Conservation (phyloP, 345 rosid genomes). For the Moringa oleifera region DNA sequence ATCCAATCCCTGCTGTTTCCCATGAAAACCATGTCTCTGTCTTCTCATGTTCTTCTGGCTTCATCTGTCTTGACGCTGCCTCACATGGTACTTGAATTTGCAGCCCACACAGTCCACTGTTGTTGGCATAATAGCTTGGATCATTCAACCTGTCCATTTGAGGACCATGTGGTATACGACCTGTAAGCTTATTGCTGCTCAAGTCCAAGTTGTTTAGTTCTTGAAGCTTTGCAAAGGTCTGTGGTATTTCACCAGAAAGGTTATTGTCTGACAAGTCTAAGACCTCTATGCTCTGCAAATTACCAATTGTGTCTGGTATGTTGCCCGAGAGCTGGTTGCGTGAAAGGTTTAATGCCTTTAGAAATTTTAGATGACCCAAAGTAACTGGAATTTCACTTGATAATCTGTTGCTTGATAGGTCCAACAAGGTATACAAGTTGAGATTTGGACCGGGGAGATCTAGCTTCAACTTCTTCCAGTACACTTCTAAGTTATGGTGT, state of each 20-base stretch:
- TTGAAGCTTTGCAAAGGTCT: constrained; percentile 19
- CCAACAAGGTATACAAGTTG: constrained; percentile 27
- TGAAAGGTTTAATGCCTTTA: constrained; percentile 34
- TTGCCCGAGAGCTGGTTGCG: constrained; percentile 25
- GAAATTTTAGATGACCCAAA: constrained; percentile 24
- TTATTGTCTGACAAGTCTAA: constrained; percentile 38
- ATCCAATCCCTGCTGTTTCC: constrained; percentile 25
- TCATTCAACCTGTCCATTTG: constrained; percentile 32
- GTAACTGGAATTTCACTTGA: constrained; percentile 28
- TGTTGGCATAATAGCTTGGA: constrained; percentile 30
- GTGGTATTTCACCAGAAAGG: constrained; percentile 26
- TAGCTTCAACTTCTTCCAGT: constrained; percentile 32
- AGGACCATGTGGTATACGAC: constrained; percentile 30
- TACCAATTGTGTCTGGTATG: constrained; percentile 24
- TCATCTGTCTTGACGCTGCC: constrained; percentile 1
- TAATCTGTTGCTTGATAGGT: constrained; percentile 35
- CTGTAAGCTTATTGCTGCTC: constrained; percentile 33
- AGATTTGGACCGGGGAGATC: constrained; percentile 15
- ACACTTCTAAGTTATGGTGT: constrained; percentile 16
- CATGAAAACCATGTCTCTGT: constrained; percentile 26
- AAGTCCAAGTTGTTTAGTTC: constrained; percentile 19
- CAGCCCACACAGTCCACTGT: constrained; percentile 28
- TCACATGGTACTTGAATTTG: constrained; percentile 33
- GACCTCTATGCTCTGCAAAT: constrained; percentile 22
- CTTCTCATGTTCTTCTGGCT: constrained; percentile 10